Conservation (phyloP, 1,139 yeast genomes). For the Geotrichum cucujoidarum region DNA sequence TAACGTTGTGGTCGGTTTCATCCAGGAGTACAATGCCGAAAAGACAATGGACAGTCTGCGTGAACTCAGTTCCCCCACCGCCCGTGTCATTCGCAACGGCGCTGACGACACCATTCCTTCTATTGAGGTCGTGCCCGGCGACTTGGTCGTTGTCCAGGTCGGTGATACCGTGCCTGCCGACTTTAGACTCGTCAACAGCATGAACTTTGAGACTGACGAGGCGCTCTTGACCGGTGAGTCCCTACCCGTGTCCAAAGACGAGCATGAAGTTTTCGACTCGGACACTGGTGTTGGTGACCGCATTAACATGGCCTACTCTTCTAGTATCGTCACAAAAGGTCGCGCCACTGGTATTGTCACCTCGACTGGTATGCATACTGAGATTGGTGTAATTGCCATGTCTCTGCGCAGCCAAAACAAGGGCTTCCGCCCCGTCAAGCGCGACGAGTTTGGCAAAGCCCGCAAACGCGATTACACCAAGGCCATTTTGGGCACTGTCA, state of each 20-base stretch:
- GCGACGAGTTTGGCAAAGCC: constrained; percentile 37
- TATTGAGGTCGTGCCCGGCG: constrained; percentile 71
- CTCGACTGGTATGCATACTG: constrained; percentile 67
- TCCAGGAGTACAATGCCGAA: constrained; percentile 71
- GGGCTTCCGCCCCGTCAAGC: constrained; percentile 36
- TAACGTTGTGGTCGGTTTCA: constrained; percentile 64
- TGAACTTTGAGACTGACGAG: constrained; percentile 76
- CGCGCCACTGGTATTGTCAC: constrained; percentile 64
- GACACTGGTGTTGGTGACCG: constrained; percentile 71
- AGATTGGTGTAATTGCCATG: constrained; percentile 71
- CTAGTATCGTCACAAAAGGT: constrained; percentile 71
- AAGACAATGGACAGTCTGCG: constrained; percentile 75
- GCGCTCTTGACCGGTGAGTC: constrained; percentile 80
- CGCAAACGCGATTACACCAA: constrained; percentile 47
- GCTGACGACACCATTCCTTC: constrained; percentile 56
- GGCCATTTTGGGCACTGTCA: constrained; percentile 45
- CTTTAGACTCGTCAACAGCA: constrained; percentile 52
- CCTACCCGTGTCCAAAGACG: constrained; percentile 61
- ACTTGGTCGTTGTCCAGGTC: constrained; percentile 56
- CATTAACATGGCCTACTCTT: constrained; percentile 65
- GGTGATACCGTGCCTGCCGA: constrained; percentile 85
- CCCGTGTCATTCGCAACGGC: constrained; percentile 63
- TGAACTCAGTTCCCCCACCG: constrained; percentile 67
- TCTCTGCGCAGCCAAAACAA: constrained; percentile 47
- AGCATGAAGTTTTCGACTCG: constrained; percentile 42